Evolutionary conservation across 2,329 filamentous ascomycete species (phyloP), one percentile per base, ranked within the genome.

Genomic region (Claviceps purpurea): DNA sequence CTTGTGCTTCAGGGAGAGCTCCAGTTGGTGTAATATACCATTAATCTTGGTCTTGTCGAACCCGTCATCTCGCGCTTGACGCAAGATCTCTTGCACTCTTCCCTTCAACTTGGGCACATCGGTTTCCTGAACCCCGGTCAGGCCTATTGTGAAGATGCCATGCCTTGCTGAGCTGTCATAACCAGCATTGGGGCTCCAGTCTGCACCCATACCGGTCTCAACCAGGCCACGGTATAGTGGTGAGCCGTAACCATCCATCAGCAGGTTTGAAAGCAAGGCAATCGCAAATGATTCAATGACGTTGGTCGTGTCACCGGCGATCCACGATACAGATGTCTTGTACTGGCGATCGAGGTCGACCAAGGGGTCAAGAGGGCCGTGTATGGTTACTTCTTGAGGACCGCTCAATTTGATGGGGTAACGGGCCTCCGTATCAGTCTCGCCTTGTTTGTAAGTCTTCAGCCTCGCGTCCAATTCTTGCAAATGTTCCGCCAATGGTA

Each of bases 221-320:
- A 98, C 87, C 54, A 98, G 73, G 1, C 85, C 87, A 55, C 84
- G 84, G 66, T 97, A 97, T 52, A 98, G 70, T 0, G 93, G 93
- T 5, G 93, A 96, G 14, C 93, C 91, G 64, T 97, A 98, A 5
- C 93, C 93, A 65, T 95, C 90, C 71, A 95, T 84, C 10, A 98
- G 71, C 16, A 98, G 71, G 2, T 85, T 89, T 4, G 88, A 88
- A 38, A 97, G 71, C 8, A 98, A 76, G 2, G 85, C 82, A 5
- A 96, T 69, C 0, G 89, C 88, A 66, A 97, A 97, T 0, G 87
- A 89, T 67, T 98, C 90, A 1, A 95, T 73, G 6, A 93, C 77
- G 60, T 98, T 80, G 1, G 82, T 79, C 0, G 87, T 85, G 58
- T 95, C 85, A 42, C 89, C 88, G 65, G 89, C 84, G 34, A 94